Conservation (phyloP, 2,329 filamentous ascomycete species). For the Botrytis galanthina region DNA sequence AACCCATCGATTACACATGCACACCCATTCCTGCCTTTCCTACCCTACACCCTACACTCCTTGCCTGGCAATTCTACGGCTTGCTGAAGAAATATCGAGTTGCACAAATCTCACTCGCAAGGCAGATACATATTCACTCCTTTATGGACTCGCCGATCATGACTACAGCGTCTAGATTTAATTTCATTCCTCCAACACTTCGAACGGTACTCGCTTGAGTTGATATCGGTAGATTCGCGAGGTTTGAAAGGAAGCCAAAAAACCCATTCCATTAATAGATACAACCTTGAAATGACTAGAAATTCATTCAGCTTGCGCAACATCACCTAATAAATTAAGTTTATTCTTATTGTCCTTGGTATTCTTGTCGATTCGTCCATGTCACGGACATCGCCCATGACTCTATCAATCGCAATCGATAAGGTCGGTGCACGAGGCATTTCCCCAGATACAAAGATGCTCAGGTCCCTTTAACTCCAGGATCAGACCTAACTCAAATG, state of each 20-base stretch:
- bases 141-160: neutral
- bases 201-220: neutral
- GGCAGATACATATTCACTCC: neutral
- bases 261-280: neutral
- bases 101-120: constrained; percentile 7
- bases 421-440: neutral
- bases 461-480: constrained; percentile 8
- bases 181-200: neutral
- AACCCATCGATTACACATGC: neutral
- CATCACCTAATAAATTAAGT: neutral
- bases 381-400: neutral
- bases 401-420: constrained; percentile 2
- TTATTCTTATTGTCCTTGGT: neutral
- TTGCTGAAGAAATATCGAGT: neutral
- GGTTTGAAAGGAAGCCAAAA: neutral
- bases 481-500: neutral
- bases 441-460: constrained; percentile 3
- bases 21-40: neutral
- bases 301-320: neutral
- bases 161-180: neutral
- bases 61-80: neutral
- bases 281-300: neutral
- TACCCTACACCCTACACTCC: neutral
- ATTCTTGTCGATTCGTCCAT: neutral
- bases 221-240: neutral